Conservation (phyloP, 2,329 filamentous ascomycete species). For the Penicillium thymicola region DNA sequence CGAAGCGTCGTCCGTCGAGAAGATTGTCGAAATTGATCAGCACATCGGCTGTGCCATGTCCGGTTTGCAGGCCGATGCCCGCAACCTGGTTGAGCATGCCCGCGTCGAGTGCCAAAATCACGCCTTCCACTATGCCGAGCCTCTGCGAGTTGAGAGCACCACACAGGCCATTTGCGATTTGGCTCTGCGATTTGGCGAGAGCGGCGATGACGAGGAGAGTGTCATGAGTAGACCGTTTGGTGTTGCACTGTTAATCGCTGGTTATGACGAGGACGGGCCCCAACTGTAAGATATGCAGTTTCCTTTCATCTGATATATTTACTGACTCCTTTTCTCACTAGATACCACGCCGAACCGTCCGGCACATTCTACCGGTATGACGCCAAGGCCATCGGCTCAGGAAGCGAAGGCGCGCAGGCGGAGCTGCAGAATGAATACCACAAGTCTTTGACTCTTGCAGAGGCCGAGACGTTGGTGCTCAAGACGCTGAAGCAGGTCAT, state of each 20-base stretch:
- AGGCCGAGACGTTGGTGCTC: conserved; percentile 91
- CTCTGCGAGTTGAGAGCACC: conserved; percentile 91
- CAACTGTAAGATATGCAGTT: conserved; percentile 60
- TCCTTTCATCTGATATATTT: not conserved
- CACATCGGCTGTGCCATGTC: conserved; percentile 99
- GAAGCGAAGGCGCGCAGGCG: conserved; percentile 94
- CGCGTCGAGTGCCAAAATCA: conserved; percentile 97
- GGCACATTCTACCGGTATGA: conserved; percentile 99
- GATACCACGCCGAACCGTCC: conserved; percentile 94
- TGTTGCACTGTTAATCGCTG: conserved; percentile 92
- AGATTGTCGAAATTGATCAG: conserved; percentile 98
- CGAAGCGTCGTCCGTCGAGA: conserved; percentile 96
- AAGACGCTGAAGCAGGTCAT: conserved; percentile 99
- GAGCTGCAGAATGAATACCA: conserved; percentile 99
- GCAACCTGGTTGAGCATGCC: conserved; percentile 97
- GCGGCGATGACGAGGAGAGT: conserved; percentile 94
- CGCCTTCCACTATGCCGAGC: conserved; percentile 96
- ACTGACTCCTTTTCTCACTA: conserved; percentile 29
- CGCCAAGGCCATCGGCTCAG: conserved; percentile 96
- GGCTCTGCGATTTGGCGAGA: conserved; percentile 93
- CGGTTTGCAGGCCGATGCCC: conserved; percentile 92
- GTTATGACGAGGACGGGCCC: conserved; percentile 94
- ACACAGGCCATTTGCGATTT: conserved; percentile 98
- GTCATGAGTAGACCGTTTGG: conserved; percentile 98
- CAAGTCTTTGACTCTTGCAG: conserved; percentile 87